phyloP scores from a whole-genome alignment of 2,329 filamentous ascomycete species.

The Neurospora sp. region DNA sequence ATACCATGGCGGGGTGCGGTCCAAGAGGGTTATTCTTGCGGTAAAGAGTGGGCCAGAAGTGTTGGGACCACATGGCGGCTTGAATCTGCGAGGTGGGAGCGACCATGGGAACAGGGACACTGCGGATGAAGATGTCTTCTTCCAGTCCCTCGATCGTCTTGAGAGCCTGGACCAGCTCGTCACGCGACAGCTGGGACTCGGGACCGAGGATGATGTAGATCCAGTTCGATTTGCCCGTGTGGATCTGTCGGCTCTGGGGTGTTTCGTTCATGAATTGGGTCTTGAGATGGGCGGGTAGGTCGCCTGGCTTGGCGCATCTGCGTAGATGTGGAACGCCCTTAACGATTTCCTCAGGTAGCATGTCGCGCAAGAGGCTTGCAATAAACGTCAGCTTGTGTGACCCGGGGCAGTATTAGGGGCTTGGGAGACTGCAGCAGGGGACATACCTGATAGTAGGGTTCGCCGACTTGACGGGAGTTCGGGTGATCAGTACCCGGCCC shows the following conservation, averaged over 20 bases:
- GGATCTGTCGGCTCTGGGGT: slow-evolving; percentile 42
- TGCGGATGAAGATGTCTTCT: slow-evolving; percentile 45
- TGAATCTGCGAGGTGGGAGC: slow-evolving; percentile 68
- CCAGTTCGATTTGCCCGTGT: slow-evolving; percentile 50
- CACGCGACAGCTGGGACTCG: slow-evolving; percentile 39
- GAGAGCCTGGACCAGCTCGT: slow-evolving; percentile 40
- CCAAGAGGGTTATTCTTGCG: slow-evolving; percentile 81
- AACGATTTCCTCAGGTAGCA: slow-evolving; percentile 50
- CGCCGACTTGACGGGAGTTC: slow-evolving; percentile 61
- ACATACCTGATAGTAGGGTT: slow-evolving; percentile 60
- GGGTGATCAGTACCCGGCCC: slow-evolving; percentile 58
- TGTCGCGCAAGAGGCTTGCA: slow-evolving; percentile 41
- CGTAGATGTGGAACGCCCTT: slow-evolving; percentile 62
- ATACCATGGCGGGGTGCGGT: slow-evolving; percentile 66
- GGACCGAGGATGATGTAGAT: slow-evolving; percentile 49
- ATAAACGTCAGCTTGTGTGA: slow-evolving; percentile 20
- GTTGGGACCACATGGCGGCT: slow-evolving; percentile 61
- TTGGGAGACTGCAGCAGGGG: not conserved
- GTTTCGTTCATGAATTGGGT: slow-evolving; percentile 49
- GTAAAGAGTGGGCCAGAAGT: slow-evolving; percentile 80
- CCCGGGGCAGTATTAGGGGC: not conserved
- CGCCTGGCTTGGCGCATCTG: slow-evolving; percentile 61
- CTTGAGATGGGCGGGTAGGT: slow-evolving; percentile 57
- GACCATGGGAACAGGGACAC: slow-evolving; percentile 59
- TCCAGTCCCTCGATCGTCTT: slow-evolving; percentile 40